Evolutionary conservation across 129 eudicot genomes (phyloP).

Genomic region (Solidago caesia): DNA sequence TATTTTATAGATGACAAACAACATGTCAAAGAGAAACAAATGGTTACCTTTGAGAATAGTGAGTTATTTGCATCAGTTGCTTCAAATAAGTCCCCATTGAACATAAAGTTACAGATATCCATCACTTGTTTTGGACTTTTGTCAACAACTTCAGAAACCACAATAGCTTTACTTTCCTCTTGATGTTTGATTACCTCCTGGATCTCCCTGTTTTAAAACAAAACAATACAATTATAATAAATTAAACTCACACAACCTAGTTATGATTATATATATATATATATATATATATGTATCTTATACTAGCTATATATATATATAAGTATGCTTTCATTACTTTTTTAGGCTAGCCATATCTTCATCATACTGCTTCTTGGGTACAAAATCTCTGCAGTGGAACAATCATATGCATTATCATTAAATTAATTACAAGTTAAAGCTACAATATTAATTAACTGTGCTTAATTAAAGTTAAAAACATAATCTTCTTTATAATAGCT

Average conservation of each 20-base stretch:
- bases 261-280: not conserved
- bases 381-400: constrained; percentile 32
- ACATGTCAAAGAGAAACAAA: constrained; percentile 3
- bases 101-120: constrained; percentile 30
- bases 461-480: no score
- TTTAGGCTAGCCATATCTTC: constrained; percentile 58
- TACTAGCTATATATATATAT: no score
- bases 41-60: constrained; percentile 36
- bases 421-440: not conserved
- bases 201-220: constrained; percentile 48
- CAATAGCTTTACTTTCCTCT: constrained; percentile 34
- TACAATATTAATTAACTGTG: no score
- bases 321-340: constrained; percentile 39
- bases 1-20: constrained; percentile 11
- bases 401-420: not conserved
- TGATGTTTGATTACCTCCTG: constrained; percentile 37
- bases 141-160: constrained; percentile 26
- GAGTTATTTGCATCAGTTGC: constrained; percentile 21
- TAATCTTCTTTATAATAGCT: no score
- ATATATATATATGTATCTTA: not conserved
- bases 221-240: not conserved
- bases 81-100: constrained; percentile 37
- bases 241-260: not conserved
- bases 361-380: constrained; percentile 44
- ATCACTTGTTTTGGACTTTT: constrained; percentile 31